Evolutionary conservation across 495 filamentous ascomycete genomes (phyloP).

Genomic region (Penicillium egyptiacum): DNA sequence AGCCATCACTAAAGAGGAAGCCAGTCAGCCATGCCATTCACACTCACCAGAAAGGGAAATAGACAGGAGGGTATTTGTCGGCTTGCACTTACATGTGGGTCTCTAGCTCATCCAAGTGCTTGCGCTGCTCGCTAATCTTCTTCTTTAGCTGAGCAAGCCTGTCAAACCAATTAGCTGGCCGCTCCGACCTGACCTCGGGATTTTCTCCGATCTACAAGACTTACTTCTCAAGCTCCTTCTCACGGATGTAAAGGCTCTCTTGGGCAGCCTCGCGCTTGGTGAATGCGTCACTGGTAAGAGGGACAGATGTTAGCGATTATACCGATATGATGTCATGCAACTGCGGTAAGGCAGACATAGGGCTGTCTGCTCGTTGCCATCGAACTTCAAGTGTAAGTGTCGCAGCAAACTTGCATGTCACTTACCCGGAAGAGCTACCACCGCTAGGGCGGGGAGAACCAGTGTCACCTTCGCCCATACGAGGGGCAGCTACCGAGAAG

Average conservation of each 20-base stretch:
- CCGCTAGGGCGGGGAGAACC: slow-evolving; percentile 56
- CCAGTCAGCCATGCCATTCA: not conserved
- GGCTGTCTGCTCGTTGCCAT: not conserved
- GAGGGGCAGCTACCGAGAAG: slow-evolving; percentile 62
- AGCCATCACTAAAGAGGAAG: slow-evolving; percentile 5
- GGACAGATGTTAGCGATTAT: slow-evolving; percentile 14
- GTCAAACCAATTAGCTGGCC: slow-evolving; percentile 7
- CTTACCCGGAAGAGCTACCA: slow-evolving; percentile 35
- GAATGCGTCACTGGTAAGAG: slow-evolving; percentile 72
- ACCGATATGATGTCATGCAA: slow-evolving; percentile 21
- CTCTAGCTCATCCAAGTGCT: slow-evolving; percentile 79
- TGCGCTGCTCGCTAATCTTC: slow-evolving; percentile 76
- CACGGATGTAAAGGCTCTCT: slow-evolving; percentile 78
- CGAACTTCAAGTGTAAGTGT: not conserved
- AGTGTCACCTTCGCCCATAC: slow-evolving; percentile 68
- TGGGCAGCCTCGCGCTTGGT: slow-evolving; percentile 83
- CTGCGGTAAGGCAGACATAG: slow-evolving; percentile 8
- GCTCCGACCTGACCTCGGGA: not conserved
- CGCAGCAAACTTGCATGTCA: slow-evolving; percentile 2
- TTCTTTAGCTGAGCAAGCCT: slow-evolving; percentile 65
- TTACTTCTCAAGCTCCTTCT: slow-evolving; percentile 84
- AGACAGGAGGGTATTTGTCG: not conserved
- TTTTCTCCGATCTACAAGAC: slow-evolving; percentile 11
- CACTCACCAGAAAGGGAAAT: not conserved
- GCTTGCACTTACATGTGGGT: slow-evolving; percentile 69